Evolutionary conservation across 148 eudicot genomes (phyloP).

Genomic region (Vaccinium vitisidaea): DNA sequence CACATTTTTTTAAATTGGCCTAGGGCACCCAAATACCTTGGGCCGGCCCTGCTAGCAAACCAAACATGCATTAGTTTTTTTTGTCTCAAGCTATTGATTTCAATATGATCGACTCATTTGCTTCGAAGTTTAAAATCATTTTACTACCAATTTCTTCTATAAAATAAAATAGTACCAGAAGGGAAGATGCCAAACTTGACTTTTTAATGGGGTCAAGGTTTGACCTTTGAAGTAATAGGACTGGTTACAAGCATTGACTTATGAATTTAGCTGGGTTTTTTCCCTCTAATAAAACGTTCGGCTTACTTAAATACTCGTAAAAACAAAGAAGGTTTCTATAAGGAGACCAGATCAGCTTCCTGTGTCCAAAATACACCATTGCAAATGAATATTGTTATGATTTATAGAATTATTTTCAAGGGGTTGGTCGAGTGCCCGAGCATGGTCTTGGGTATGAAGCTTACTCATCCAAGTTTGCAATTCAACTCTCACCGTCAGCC

Average conservation of each 20-base stretch:
- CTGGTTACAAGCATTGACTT: background rate
- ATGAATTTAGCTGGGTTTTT: background rate
- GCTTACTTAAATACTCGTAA: background rate
- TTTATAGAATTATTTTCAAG: no score
- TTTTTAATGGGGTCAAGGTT: background rate
- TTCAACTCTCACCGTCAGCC: no score
- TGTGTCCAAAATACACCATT: background rate
- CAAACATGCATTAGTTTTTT: background rate
- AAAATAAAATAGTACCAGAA: background rate
- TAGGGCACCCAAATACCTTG: no score
- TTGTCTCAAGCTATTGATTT: background rate
- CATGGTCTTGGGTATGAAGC: no score
- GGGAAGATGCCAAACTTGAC: background rate
- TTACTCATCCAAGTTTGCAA: no score
- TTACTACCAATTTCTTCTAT: background rate
- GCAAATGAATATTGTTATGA: no score
- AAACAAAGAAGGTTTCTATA: background rate
- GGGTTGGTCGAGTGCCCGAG: no score
- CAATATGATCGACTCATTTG: background rate
- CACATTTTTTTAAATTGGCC: no score
- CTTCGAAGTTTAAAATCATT: background rate
- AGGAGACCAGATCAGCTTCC: background rate
- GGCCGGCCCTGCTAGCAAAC: no score
- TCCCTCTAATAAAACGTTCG: background rate
- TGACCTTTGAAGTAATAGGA: background rate